Conservation (phyloP, 768 basidiomycete species). For the Serendipita sp. region DNA sequence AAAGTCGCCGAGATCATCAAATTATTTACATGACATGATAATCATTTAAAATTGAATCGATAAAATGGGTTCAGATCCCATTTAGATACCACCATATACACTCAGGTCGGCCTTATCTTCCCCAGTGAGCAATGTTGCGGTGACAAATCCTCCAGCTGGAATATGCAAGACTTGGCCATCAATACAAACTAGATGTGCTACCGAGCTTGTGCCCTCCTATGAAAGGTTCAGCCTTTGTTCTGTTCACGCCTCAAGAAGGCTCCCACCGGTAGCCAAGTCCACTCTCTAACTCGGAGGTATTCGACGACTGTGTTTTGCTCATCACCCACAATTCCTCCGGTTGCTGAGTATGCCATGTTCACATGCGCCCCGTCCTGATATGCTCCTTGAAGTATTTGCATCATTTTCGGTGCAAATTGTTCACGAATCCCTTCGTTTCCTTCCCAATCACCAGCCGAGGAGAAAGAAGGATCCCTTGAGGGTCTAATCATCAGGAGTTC, state of each 20-base stretch:
- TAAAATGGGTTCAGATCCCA: not conserved
- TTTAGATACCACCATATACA: not conserved
- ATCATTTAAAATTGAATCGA: not conserved
- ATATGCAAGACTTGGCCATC: constrained; percentile 64
- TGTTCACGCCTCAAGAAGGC: not conserved
- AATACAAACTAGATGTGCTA: constrained; percentile 58
- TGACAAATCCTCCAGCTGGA: constrained; percentile 34
- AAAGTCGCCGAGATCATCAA: constrained; percentile 4
- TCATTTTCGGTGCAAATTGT: constrained; percentile 37
- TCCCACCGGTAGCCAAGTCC: constrained; percentile 78
- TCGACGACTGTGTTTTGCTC: constrained; percentile 53
- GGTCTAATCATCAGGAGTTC: constrained; percentile 72
- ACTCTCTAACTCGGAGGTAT: constrained; percentile 59
- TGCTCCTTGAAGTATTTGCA: constrained; percentile 44
- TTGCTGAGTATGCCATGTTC: constrained; percentile 35
- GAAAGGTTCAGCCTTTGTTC: not conserved
- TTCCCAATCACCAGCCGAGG: not conserved
- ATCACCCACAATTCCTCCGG: constrained; percentile 23
- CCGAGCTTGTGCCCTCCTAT: constrained; percentile 42
- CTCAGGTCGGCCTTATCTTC: not conserved
- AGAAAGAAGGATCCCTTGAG: constrained; percentile 34
- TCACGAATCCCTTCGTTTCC: constrained; percentile 29
- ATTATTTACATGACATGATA: not conserved
- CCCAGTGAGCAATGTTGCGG: not conserved
- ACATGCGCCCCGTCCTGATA: constrained; percentile 66